These are phyloP conservation scores for Solanum chmielewskii DNA, from an alignment of 257 asterid genomes.

Conservation along the genomic window DNA sequence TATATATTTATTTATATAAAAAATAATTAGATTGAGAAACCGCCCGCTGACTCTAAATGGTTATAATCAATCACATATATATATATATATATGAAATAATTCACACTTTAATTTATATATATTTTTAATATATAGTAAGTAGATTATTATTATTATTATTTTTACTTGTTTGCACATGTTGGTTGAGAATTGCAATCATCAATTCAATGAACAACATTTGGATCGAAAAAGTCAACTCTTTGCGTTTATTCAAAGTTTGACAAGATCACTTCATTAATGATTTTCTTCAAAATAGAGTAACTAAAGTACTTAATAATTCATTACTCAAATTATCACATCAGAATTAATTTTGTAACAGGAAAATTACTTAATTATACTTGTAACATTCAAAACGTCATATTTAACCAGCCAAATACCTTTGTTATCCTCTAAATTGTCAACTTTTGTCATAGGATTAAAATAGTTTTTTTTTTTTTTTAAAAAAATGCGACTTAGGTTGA, in stretches of 20 bases:
- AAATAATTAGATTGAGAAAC: neutral
- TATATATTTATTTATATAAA: neutral
- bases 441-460: neutral
- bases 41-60: neutral
- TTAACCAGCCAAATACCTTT: neutral
- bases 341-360: neutral
- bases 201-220: neutral
- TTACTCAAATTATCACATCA: too few relatives aligned
- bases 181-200: neutral
- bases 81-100: too few relatives aligned
- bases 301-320: too few relatives aligned
- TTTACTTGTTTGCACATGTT: neutral
- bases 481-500: neutral
- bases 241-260: neutral
- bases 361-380: neutral
- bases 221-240: neutral
- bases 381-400: too few relatives aligned
- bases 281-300: neutral
- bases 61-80: neutral
- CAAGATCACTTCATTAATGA: neutral
- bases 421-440: neutral
- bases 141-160: too few relatives aligned
- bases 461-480: too few relatives aligned
- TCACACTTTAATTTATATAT: too few relatives aligned
- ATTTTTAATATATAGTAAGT: too few relatives aligned